phyloP scores from a whole-genome alignment of 805 yeast genomes.

The Wickerhamiella bombiphila region DNA sequence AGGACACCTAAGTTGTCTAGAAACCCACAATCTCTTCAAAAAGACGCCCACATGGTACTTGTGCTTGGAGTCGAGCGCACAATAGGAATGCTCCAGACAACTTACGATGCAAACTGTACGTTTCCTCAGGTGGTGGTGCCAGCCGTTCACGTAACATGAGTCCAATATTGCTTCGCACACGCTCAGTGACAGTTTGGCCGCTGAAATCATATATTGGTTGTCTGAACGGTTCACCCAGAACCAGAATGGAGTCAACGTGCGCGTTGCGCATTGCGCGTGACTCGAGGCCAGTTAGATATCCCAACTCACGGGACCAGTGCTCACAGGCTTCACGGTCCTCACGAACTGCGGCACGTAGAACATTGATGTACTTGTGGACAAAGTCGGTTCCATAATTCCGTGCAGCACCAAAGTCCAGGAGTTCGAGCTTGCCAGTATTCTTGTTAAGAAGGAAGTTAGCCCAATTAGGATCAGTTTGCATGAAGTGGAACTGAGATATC shows the following conservation, averaged over 20 bases:
- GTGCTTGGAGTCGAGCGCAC: conserved; percentile 73
- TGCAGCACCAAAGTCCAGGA: conserved; percentile 92
- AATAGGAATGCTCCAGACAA: conserved; percentile 85
- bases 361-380: conserved; percentile 48
- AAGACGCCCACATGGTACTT: conserved; percentile 63
- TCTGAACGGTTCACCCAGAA: conserved; percentile 86
- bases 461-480: conserved; percentile 99
- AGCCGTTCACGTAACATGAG: conserved; percentile 83
- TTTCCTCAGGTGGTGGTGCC: conserved; percentile 97
- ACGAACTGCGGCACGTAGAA: conserved; percentile 60
- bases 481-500: conserved; percentile 68
- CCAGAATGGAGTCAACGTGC: conserved; percentile 79
- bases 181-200: conserved; percentile 81
- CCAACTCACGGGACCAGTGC: conserved; percentile 53
- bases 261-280: conserved; percentile 78
- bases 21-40: conserved; percentile 61
- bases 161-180: conserved; percentile 77
- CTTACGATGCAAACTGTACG: conserved; percentile 90
- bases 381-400: conserved; percentile 61
- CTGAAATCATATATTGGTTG: conserved; percentile 47
- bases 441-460: conserved; percentile 84
- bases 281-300: conserved; percentile 86
- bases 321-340: conserved; percentile 53
- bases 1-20: no score
- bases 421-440: conserved; percentile 56